These are phyloP conservation scores for Infundibulicybe gibba DNA, from an alignment of 768 basidiomycete genomes.

Conservation along the genomic window DNA sequence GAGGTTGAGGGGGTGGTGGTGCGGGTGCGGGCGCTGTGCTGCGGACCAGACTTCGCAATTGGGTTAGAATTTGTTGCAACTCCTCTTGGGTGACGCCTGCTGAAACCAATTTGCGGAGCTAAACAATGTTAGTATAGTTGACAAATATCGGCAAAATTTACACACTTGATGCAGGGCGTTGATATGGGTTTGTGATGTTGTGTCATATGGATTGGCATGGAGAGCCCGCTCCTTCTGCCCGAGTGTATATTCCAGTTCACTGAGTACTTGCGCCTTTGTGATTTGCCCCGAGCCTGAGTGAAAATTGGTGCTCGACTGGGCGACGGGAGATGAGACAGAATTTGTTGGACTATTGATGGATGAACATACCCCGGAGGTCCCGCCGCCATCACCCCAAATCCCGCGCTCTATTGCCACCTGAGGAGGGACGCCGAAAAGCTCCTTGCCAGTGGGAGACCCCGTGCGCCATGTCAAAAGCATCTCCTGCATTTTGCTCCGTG, in stretches of 20 bases:
- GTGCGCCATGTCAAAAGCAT: slow-evolving; percentile 95
- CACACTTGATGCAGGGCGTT: slow-evolving; percentile 78
- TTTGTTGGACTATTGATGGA: slow-evolving; percentile 5
- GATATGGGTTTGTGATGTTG: slow-evolving; percentile 65
- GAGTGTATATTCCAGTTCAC: slow-evolving; percentile 79
- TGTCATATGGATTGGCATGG: slow-evolving; percentile 73
- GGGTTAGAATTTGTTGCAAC: slow-evolving; percentile 68
- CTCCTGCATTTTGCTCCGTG: slow-evolving; percentile 95
- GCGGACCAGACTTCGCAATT: slow-evolving; percentile 62
- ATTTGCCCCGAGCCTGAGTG: slow-evolving; percentile 44
- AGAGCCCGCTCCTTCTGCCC: slow-evolving; percentile 75
- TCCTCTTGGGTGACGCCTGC: slow-evolving; percentile 79
- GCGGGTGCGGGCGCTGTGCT: slow-evolving; percentile 34
- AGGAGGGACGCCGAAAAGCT: slow-evolving; percentile 79
- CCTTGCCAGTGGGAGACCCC: slow-evolving; percentile 73
- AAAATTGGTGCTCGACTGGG: slow-evolving; percentile 24
- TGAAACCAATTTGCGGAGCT: slow-evolving; percentile 74
- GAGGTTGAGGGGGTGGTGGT: slow-evolving; percentile 14
- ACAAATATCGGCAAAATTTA: slow-evolving; percentile 4
- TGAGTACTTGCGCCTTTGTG: slow-evolving; percentile 75
- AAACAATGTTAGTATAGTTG: slow-evolving; percentile 1
- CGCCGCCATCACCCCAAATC: slow-evolving; percentile 65
- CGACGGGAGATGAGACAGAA: slow-evolving; percentile 3
- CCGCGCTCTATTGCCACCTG: slow-evolving; percentile 84
- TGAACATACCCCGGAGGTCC: slow-evolving; percentile 35